Conservation (phyloP, 257 asterid species). For the Ajuga chamaepitys region DNA sequence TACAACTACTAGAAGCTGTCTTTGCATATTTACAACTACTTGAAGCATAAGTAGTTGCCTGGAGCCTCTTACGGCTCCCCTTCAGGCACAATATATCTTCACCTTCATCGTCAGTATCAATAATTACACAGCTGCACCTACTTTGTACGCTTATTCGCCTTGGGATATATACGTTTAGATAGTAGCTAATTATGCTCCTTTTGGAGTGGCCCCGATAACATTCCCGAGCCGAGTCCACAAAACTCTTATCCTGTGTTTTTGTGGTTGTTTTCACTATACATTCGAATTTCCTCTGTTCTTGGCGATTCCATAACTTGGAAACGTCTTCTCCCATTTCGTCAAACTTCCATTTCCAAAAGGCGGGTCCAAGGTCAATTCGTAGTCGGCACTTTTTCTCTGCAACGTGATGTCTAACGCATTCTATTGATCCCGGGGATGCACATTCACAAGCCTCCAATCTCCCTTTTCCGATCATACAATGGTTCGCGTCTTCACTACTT, state of each 20-base stretch:
- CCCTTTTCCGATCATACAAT: constrained; percentile 13
- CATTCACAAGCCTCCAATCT: constrained; percentile 21
- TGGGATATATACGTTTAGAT: constrained; percentile 14
- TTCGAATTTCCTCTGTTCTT: constrained; percentile 22
- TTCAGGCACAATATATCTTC: not conserved
- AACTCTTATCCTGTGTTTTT: not conserved
- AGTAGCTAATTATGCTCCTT: constrained; percentile 16
- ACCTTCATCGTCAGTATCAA: constrained; percentile 15
- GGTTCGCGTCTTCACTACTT: not conserved
- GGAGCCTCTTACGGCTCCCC: constrained; percentile 9
- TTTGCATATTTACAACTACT: not conserved
- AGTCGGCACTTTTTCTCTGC: constrained; percentile 4
- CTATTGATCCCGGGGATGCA: constrained; percentile 6
- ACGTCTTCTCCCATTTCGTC: constrained; percentile 31
- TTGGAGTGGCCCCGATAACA: not conserved
- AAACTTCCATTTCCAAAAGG: constrained; percentile 28
- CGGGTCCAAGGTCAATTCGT: constrained; percentile 13
- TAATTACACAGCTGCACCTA: not conserved
- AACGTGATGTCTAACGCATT: constrained; percentile 18
- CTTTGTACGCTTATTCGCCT: constrained; percentile 9
- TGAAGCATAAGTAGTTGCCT: not conserved
- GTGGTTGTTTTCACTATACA: constrained; percentile 6
- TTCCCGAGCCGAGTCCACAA: not conserved
- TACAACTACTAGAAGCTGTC: too few species aligned
- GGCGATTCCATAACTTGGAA: constrained; percentile 23